Evolutionary conservation across 257 asterid species (phyloP), one percentile per base, ranked within the genome.

Genomic region (Phtheirospermum japonicum): DNA sequence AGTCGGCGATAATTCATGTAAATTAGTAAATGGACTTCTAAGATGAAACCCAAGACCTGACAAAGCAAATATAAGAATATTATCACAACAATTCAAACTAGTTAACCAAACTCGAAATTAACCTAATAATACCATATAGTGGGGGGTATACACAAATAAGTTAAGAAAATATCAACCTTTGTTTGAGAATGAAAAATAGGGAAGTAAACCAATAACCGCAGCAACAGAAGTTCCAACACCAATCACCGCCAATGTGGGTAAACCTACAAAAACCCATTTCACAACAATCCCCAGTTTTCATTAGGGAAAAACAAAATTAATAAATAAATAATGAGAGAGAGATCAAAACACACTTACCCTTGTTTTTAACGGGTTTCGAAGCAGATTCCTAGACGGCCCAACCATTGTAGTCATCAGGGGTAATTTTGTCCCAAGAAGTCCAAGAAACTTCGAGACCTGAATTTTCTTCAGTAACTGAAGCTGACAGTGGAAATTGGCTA

Each of bases 341-440:
- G 63, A 20, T n/a, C n/a, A n/a, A n/a, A n/a, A n/a, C n/a, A n/a
- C n/a, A n/a, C n/a, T n/a, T n/a, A n/a, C n/a, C n/a, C n/a, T n/a
- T n/a, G n/a, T n/a, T n/a, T n/a, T n/a, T n/a, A n/a, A n/a, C n/a
- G n/a, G n/a, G n/a, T n/a, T 46, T 18, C 9, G 79, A 68, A 66
- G 83, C 71, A 69, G 84, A 33, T 72, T 80, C 78, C 31, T 20
- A 73, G 61, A 78, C 64, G 67, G 72, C 92, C 96, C 98, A 91
- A 16, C 98, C 96, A 82, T 91, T 91, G 73, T 69, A 86, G 52
- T 77, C 88, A 65, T 82, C 83, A 6, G 67, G 19, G 11, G 61
- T 69, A 71, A 31, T 70, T 30, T 34, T 60, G 12, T 82, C 84
- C 65, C 79, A 70, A 9, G 75, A 64, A 17, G 11, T 46, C 96